Conservation (phyloP, 2,329 filamentous ascomycete genomes). For the Thermothelomyces thermophilus region DNA sequence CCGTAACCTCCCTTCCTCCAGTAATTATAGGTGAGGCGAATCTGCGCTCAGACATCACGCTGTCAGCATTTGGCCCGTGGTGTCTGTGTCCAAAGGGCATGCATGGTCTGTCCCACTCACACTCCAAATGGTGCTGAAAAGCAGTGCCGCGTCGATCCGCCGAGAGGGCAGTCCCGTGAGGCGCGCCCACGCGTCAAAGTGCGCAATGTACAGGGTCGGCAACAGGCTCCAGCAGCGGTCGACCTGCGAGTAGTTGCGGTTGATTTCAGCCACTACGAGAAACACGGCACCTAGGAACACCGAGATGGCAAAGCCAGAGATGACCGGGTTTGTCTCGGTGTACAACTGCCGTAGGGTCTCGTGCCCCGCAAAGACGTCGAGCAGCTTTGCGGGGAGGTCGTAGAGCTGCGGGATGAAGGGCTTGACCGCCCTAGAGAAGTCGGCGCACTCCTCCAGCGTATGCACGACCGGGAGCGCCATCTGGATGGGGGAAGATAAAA, state of each 20-base stretch:
- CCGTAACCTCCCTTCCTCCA: slow-evolving; percentile 90
- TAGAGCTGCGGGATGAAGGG: slow-evolving; percentile 68
- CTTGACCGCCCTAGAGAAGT: slow-evolving; percentile 66
- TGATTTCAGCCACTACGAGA: slow-evolving; percentile 72
- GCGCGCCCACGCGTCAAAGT: slow-evolving; percentile 79
- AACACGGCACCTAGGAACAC: slow-evolving; percentile 65
- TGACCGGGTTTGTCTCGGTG: slow-evolving; percentile 75
- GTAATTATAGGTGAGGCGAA: slow-evolving; percentile 89
- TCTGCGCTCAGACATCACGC: slow-evolving; percentile 36
- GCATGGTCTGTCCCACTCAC: slow-evolving; percentile 42
- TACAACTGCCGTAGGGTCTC: slow-evolving; percentile 66
- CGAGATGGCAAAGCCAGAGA: slow-evolving; percentile 66
- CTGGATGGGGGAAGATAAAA: not conserved
- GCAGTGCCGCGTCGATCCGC: slow-evolving; percentile 64
- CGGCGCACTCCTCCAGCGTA: slow-evolving; percentile 65
- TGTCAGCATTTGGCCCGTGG: slow-evolving; percentile 19
- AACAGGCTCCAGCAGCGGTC: slow-evolving; percentile 89
- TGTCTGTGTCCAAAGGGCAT: not conserved
- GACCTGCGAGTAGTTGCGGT: slow-evolving; percentile 94
- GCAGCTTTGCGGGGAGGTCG: slow-evolving; percentile 59
- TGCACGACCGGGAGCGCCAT: slow-evolving; percentile 71
- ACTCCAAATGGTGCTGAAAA: slow-evolving; percentile 71
- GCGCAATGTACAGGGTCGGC: slow-evolving; percentile 77
- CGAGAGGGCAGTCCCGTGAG: slow-evolving; percentile 62
- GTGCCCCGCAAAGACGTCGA: slow-evolving; percentile 52